Conservation (phyloP, 169 alveolate species). For the Prorocentrum cordatum region DNA sequence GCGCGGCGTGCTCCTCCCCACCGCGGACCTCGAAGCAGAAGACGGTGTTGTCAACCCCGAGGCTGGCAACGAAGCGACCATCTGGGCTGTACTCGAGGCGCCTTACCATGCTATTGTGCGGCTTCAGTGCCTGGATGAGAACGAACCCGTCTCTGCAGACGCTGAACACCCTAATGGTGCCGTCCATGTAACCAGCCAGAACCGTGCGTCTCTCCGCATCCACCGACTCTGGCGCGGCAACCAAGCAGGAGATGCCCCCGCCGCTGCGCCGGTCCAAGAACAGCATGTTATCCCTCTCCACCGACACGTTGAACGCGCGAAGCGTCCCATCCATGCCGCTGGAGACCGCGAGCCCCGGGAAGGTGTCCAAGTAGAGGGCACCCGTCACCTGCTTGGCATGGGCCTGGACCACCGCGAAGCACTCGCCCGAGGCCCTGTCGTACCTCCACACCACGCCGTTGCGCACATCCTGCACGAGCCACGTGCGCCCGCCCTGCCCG, state of each 20-base stretch:
- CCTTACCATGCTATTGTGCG: constrained; percentile 62
- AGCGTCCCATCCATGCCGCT: constrained; percentile 51
- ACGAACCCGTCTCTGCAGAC: constrained; percentile 27
- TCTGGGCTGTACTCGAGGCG: constrained; percentile 12
- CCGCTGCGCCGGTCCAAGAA: neutral
- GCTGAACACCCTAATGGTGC: constrained; percentile 37
- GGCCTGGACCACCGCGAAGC: neutral
- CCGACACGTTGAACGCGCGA: constrained; percentile 49
- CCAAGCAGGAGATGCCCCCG: neutral
- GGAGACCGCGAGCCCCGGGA: neutral
- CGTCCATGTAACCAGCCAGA: neutral
- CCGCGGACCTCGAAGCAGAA: constrained; percentile 43
- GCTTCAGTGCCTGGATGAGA: constrained; percentile 40
- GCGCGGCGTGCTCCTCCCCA: neutral
- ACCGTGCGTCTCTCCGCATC: neutral
- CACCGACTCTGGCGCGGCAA: neutral
- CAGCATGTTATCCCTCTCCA: constrained; percentile 31
- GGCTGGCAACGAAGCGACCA: neutral
- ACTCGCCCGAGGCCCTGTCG: neutral
- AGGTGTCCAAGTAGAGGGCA: neutral
- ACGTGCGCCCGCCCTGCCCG: neutral
- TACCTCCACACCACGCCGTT: constrained; percentile 44
- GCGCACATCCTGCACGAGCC: constrained; percentile 15
- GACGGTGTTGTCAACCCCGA: constrained; percentile 21
- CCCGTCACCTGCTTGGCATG: neutral